A percentile compares a stretch with the other conserved stretches of the same genome.
Evolutionary conservation across 2,329 filamentous ascomycete genomes (phyloP).

Genomic region (Lachnellula subtilissima): DNA sequence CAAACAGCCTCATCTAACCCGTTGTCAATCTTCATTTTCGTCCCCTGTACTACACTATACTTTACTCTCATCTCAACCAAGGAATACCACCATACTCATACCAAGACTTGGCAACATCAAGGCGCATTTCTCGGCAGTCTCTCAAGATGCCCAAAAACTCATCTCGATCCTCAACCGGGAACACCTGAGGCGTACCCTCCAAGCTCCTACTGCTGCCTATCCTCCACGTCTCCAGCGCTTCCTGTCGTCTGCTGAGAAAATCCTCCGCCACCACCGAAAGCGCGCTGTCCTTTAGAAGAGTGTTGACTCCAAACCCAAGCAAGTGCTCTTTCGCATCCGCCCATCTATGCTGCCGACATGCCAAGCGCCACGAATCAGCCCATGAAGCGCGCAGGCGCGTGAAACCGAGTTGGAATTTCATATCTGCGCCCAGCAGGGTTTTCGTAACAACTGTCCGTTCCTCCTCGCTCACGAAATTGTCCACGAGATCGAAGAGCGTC

Average conservation of each 20-base stretch:
- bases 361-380: conserved; percentile 3
- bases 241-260: not conserved
- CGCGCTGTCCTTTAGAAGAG: not conserved
- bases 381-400: not conserved
- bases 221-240: not conserved
- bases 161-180: not conserved
- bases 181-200: not conserved
- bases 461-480: not conserved
- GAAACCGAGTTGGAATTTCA: conserved; percentile 4
- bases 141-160: not conserved
- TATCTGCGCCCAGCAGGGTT: conserved; percentile 6
- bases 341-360: conserved; percentile 5
- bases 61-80: not conserved
- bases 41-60: not conserved
- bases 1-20: no score
- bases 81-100: not conserved
- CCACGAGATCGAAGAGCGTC: conserved; percentile 10
- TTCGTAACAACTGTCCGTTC: conserved; percentile 5
- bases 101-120: not conserved
- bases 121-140: not conserved
- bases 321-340: conserved; percentile 1
- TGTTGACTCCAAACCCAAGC: not conserved
- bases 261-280: conserved; percentile 5
- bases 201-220: not conserved
- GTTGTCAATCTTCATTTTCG: no score